These are phyloP conservation scores for Sutorius eximius DNA, from an alignment of 1,284 basidiomycete species.

Conservation along the genomic window DNA sequence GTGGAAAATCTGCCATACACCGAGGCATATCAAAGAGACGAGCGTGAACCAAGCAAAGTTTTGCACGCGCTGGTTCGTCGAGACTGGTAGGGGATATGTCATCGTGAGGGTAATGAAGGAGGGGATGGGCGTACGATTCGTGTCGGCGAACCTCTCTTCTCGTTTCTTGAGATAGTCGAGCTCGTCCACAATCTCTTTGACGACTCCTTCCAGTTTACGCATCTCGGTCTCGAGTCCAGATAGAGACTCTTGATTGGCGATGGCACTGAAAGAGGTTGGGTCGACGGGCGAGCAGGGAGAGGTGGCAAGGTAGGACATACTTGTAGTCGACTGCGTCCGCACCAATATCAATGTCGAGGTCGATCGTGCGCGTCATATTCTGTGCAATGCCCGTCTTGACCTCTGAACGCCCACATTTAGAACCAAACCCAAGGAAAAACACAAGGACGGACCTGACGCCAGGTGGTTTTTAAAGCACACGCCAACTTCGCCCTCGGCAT, in stretches of 20 bases:
- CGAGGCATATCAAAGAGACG: slow-evolving; percentile 76
- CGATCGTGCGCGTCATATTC: slow-evolving; percentile 68
- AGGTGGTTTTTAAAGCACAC: slow-evolving; percentile 90
- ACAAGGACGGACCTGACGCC: slow-evolving; percentile 59
- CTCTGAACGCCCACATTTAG: slow-evolving; percentile 10
- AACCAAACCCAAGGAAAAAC: neutral
- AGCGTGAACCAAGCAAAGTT: slow-evolving; percentile 92
- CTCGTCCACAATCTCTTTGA: slow-evolving; percentile 94
- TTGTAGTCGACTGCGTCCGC: slow-evolving; percentile 99
- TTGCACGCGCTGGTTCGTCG: slow-evolving; percentile 89
- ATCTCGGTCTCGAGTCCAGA: slow-evolving; percentile 97
- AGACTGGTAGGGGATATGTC: slow-evolving; percentile 54
- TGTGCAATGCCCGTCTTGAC: slow-evolving; percentile 18
- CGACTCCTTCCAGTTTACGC: slow-evolving; percentile 93
- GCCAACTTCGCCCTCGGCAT: slow-evolving; percentile 91
- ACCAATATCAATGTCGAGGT: slow-evolving; percentile 96
- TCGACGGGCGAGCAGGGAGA: neutral
- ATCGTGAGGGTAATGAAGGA: neutral
- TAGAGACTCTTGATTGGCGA: slow-evolving; percentile 96
- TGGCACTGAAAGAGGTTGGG: slow-evolving; percentile 61
- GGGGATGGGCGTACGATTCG: slow-evolving; percentile 71
- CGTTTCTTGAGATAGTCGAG: slow-evolving; percentile 89
- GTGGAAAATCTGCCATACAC: slow-evolving; percentile 94
- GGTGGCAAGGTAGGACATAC: slow-evolving; percentile 44
- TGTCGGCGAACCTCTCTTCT: slow-evolving; percentile 87